A percentile compares a stretch with the other conserved stretches of the same genome.
These are phyloP conservation scores for Blastomyces silverae DNA, from an alignment of 2,329 filamentous ascomycete genomes.

Conservation along the genomic window DNA sequence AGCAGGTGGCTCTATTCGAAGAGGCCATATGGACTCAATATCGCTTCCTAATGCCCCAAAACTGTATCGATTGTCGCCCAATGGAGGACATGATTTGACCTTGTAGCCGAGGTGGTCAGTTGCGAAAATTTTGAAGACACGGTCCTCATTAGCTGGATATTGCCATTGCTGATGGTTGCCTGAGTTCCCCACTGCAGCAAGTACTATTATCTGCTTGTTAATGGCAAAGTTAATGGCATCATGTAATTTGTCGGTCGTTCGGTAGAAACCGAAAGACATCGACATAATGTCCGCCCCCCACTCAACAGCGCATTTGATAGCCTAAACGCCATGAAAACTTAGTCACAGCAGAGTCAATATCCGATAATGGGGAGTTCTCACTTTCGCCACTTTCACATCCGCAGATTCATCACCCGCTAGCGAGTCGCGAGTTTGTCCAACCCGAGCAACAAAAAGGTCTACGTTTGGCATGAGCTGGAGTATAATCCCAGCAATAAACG, in stretches of 20 bases:
- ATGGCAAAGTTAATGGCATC: background rate
- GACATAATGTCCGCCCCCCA: background rate
- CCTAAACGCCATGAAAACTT: background rate
- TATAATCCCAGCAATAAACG: background rate
- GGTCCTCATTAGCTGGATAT: background rate
- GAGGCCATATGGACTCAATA: background rate
- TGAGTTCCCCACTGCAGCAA: background rate
- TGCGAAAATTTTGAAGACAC: constrained; percentile 6
- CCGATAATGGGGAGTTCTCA: background rate
- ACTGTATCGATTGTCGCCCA: background rate
- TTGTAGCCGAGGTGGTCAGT: background rate
- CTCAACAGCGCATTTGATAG: background rate
- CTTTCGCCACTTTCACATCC: background rate
- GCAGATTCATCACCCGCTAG: background rate
- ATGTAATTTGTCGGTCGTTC: background rate
- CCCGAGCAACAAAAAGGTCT: background rate
- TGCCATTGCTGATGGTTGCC: background rate
- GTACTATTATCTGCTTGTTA: background rate
- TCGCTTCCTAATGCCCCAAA: background rate
- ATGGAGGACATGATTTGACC: background rate
- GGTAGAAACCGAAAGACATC: background rate
- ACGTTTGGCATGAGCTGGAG: background rate
- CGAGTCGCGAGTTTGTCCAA: background rate
- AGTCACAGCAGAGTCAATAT: background rate
- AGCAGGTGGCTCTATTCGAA: background rate